phyloP scores from a whole-genome alignment of 176 grass and related monocot species.

The Carex kokanica region DNA sequence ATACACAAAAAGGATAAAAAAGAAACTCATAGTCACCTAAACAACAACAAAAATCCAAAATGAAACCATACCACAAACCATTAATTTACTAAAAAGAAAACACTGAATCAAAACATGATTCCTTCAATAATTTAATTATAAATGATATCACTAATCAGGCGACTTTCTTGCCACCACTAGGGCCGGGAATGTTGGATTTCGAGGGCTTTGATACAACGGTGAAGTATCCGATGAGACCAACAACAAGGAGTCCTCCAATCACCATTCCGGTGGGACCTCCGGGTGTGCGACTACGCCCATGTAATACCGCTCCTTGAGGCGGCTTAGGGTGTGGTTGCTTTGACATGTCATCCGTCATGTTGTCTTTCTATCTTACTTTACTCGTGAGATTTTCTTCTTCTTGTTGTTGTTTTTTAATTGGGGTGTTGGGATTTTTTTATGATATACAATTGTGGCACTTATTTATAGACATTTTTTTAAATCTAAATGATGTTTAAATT shows the following conservation, averaged over 20 bases:
- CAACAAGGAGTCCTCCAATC: conserved; percentile 7
- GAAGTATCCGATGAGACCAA: conserved; percentile 15
- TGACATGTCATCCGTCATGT: not conserved
- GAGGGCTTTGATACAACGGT: not conserved
- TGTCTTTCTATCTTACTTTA: not conserved
- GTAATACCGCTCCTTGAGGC: conserved; percentile 17
- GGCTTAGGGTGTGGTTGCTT: conserved; percentile 9
- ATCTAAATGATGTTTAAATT: not conserved
- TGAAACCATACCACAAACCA: not conserved
- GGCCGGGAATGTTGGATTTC: not conserved
- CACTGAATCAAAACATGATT: not conserved
- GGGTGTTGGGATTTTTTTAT: not conserved
- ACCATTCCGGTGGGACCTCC: not conserved
- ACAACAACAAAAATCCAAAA: not conserved
- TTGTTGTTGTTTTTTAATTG: not conserved
- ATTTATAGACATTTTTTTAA: not conserved
- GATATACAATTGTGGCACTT: not conserved
- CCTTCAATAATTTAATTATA: not conserved
- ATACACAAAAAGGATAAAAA: too few species aligned
- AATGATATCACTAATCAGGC: not conserved
- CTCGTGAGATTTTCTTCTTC: not conserved
- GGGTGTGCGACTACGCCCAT: not conserved
- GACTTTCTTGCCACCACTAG: not conserved
- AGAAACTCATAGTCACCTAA: not conserved
- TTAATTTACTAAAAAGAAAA: not conserved